Evolutionary conservation across 2,329 filamentous ascomycete genomes (phyloP).

Genomic region (Epichloe uncinata): DNA sequence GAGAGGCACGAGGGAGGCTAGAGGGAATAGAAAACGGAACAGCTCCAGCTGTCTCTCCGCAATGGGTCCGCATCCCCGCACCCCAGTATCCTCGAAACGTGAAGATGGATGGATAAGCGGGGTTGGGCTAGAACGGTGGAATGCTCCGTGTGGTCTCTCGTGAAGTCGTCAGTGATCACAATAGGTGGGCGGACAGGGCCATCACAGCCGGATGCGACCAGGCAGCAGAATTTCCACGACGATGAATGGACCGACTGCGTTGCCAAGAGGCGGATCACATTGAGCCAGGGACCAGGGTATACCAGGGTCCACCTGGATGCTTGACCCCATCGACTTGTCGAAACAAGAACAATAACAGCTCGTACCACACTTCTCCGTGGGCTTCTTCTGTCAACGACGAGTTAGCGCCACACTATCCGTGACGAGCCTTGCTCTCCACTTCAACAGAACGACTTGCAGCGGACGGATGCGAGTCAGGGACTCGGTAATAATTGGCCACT

Average conservation of each 20-base stretch:
- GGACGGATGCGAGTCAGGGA: too few relatives aligned
- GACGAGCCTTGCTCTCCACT: too few relatives aligned
- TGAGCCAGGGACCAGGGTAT: not conserved
- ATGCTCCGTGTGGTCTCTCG: not conserved
- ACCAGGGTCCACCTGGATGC: not conserved
- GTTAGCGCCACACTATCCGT: too few relatives aligned
- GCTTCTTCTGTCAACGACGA: not conserved
- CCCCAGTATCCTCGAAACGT: not conserved
- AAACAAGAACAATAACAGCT: not conserved
- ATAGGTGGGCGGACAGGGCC: not conserved
- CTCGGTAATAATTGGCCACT: too few relatives aligned
- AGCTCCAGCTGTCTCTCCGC: not conserved
- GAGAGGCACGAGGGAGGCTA: too few relatives aligned
- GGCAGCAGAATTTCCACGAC: constrained; percentile 19
- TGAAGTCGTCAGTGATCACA: not conserved
- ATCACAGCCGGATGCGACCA: constrained; percentile 6
- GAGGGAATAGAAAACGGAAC: not conserved
- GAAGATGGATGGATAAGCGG: not conserved
- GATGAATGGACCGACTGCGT: constrained; percentile 12
- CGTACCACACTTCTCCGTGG: not conserved
- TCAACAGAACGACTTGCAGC: not conserved
- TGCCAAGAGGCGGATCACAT: not conserved
- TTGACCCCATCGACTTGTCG: not conserved
- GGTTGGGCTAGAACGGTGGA: not conserved
- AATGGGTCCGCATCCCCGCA: constrained; percentile 4